These are phyloP conservation scores for Adiantum capillusveneris DNA, from an alignment of 75 land plant species.

Conservation along the genomic window DNA sequence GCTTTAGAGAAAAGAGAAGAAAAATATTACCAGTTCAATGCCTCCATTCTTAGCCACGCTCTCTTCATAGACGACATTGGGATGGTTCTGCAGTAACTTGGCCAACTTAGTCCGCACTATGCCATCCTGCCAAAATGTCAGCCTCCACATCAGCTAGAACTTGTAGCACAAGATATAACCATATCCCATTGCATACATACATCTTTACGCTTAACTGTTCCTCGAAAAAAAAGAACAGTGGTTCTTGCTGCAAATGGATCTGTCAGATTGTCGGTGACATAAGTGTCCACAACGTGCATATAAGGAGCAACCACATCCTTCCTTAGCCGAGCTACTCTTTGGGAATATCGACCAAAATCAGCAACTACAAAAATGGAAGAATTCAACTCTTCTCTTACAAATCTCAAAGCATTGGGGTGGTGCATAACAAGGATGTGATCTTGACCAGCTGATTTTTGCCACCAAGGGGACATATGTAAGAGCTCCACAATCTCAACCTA, in stretches of 20 bases:
- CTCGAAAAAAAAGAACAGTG: conserved; percentile 78
- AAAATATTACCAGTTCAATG: conserved; percentile 19
- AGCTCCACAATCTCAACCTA: conserved; percentile 51
- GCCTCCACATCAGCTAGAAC: no score
- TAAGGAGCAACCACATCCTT: conserved; percentile 95
- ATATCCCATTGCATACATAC: no score
- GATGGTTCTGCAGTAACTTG: conserved; percentile 41
- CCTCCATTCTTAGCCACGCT: conserved; percentile 47
- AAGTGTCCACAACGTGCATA: conserved; percentile 74
- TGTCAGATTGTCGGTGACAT: conserved; percentile 41
- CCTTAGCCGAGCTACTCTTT: conserved; percentile 37
- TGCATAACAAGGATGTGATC: conserved; percentile 75
- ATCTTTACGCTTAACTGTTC: conserved; percentile 74
- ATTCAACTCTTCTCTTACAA: conserved; percentile 54
- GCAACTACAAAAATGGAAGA: conserved; percentile 74
- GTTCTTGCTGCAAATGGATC: conserved; percentile 22
- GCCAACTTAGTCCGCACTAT: conserved; percentile 55
- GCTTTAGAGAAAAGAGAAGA: no score
- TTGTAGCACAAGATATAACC: no score
- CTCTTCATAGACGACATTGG: conserved; percentile 55
- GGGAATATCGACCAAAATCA: conserved; percentile 74
- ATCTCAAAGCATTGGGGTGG: conserved; percentile 54
- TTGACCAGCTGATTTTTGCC: conserved; percentile 63
- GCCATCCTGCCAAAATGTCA: conserved; percentile 33
- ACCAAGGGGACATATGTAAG: conserved; percentile 54